Base-by-base conservation (phyloP, 306 rosid species). In the Medicago arabica region DNA sequence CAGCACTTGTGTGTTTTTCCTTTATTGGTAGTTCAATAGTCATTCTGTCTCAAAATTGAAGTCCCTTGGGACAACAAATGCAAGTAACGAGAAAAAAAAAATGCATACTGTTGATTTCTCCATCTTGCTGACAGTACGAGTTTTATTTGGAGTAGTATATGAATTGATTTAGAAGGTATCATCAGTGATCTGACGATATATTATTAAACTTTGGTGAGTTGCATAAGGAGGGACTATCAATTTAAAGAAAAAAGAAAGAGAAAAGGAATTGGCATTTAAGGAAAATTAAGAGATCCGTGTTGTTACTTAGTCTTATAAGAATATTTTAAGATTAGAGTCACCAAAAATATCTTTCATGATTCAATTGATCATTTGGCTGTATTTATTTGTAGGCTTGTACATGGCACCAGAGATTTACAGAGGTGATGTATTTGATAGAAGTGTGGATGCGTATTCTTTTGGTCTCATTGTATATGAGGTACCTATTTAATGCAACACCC, bases 381-480 rank as follows among this genome's bases (percentile, higher is more conserved):
- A 80, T 75, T 31, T 49, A 62, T 57, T 53, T 82, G 82, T 71
- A 96, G 99, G 85, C 86, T 83, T 87, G 71, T 96, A 96, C 61
- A 44, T 92, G 88, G 96, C 98, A 67, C 99, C 99, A 10, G 99
- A 96, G 82, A 78, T 89, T 79, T 92, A 87, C 92, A 90, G 34
- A 75, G 89, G 87, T 74, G 91, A 89, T 50, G 82, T 85, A 69
- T 96, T 96, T 78, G 92, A 85, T 79, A 92, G 93, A 86, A 88
- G 93, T 66, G 98, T 80, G 77, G 99, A 96, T 86, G 87, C 88
- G 6, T 96, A 87, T 83, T 89, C 98, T 72, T 96, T 92, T 50
- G 99, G 98, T 74, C 96, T 96, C 65, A 74, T 96, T 81, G 43
- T 96, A 72, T 90, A 88, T 21, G 99, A 96, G 99, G 99, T 96